These are phyloP conservation scores for Beta vulgaris DNA, from an alignment of 148 eudicot genomes.

Conservation along the genomic window DNA sequence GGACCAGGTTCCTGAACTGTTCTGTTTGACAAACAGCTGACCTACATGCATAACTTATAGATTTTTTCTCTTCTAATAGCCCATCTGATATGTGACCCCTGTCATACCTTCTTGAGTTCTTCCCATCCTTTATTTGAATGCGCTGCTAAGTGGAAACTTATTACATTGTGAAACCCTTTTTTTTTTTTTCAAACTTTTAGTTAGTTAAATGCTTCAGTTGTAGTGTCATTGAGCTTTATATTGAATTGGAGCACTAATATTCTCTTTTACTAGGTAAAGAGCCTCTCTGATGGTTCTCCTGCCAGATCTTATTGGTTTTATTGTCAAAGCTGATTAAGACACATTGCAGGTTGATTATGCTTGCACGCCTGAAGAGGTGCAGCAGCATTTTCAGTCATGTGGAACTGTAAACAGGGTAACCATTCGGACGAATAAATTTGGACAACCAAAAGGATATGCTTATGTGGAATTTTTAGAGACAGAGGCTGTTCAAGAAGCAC, in stretches of 20 bases:
- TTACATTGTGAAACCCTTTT: constrained; percentile 2
- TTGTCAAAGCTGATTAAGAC: not conserved
- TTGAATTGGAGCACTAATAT: no score
- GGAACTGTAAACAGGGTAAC: constrained; percentile 90
- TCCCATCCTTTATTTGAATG: not conserved
- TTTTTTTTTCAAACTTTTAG: not conserved
- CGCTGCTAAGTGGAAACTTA: not conserved
- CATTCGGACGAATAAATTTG: constrained; percentile 67
- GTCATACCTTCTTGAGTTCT: no score
- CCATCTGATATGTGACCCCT: not conserved
- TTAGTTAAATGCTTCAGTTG: not conserved
- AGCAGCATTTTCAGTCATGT: constrained; percentile 87
- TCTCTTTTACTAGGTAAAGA: constrained; percentile 1
- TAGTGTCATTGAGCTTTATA: not conserved
- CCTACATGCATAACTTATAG: not conserved
- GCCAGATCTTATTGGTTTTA: not conserved
- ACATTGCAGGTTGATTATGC: constrained; percentile 76
- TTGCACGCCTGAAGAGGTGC: constrained; percentile 93
- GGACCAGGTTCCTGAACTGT: not conserved
- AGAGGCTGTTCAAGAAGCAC: constrained; percentile 81
- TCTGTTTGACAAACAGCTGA: not conserved
- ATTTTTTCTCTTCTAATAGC: not conserved
- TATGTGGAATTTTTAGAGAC: constrained; percentile 82
- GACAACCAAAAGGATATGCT: constrained; percentile 92
- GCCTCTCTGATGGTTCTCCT: not conserved